Conservation (phyloP, 2,329 filamentous ascomycete species). For the Diaporthe sp. region DNA sequence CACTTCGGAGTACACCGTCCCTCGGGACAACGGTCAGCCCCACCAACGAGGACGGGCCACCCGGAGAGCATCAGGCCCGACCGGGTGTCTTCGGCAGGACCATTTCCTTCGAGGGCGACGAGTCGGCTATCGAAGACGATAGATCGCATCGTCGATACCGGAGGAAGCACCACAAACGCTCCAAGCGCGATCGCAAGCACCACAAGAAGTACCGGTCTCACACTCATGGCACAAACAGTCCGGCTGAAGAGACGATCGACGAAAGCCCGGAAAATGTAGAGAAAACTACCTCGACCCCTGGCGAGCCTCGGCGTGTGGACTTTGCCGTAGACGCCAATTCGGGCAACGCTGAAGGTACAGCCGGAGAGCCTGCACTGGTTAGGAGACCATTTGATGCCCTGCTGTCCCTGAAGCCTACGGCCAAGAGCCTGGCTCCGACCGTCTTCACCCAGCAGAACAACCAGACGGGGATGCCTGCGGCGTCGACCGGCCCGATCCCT, state of each 20-base stretch:
- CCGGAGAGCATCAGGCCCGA: constrained; percentile 55
- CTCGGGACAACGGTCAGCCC: constrained; percentile 55
- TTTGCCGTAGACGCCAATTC: constrained; percentile 59
- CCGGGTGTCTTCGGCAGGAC: constrained; percentile 52
- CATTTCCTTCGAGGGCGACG: constrained; percentile 55
- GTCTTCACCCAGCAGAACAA: constrained; percentile 71
- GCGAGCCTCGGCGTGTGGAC: constrained; percentile 69
- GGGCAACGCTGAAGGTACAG: constrained; percentile 9
- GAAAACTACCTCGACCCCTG: constrained; percentile 44
- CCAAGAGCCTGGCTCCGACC: constrained; percentile 77
- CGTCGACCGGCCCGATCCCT: constrained; percentile 62
- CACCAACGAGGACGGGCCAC: constrained; percentile 53
- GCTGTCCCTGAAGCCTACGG: constrained; percentile 72
- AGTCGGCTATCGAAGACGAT: constrained; percentile 63
- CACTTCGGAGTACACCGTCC: constrained; percentile 56
- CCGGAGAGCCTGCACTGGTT: constrained; percentile 31
- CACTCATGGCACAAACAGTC: constrained; percentile 46
- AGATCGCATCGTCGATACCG: constrained; percentile 49
- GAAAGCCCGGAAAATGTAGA: constrained; percentile 46
- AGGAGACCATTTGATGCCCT: constrained; percentile 67
- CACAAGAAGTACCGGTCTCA: constrained; percentile 61
- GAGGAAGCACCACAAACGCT: constrained; percentile 54
- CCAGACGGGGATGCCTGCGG: constrained; percentile 44
- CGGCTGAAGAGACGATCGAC: constrained; percentile 51
- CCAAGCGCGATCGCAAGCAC: constrained; percentile 57